Percentiles rank a stretch among this genome's conserved stretches.
Conservation (phyloP, 225 moss, liverwort and hornwort species). For the Bryoerythrophyllum caledonicum region DNA sequence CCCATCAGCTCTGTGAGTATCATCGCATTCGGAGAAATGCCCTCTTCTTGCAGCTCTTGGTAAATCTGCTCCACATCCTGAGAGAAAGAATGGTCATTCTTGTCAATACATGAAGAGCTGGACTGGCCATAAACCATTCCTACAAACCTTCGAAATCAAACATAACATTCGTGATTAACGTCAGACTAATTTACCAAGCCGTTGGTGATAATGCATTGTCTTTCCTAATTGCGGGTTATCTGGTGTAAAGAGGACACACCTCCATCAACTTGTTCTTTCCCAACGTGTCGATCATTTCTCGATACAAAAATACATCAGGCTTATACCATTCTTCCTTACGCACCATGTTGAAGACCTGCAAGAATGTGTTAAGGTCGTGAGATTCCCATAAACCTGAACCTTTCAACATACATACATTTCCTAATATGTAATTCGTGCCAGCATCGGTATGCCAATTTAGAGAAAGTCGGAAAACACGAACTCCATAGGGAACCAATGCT, state of each 20-base stretch:
- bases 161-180: not conserved
- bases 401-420: not conserved
- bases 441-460: not conserved
- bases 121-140: not conserved
- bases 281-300: constrained; percentile 67
- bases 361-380: constrained; percentile 10
- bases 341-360: constrained; percentile 56
- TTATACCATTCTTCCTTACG: constrained; percentile 72
- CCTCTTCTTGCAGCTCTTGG: constrained; percentile 52
- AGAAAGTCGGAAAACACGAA: not conserved
- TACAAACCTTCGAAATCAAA: not conserved
- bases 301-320: constrained; percentile 56
- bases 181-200: not conserved
- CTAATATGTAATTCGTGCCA: not conserved
- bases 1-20: constrained; percentile 62
- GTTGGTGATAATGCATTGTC: constrained; percentile 4
- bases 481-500: not conserved
- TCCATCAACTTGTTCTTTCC: constrained; percentile 51
- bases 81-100: constrained; percentile 5
- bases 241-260: constrained; percentile 34
- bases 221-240: constrained; percentile 3
- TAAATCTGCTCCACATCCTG: constrained; percentile 55
- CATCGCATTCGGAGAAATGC: constrained; percentile 46
- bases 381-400: not conserved
- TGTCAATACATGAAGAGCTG: not conserved